Base-by-base conservation (phyloP, 441 rosid species). In the Eutrema salsugineum region DNA sequence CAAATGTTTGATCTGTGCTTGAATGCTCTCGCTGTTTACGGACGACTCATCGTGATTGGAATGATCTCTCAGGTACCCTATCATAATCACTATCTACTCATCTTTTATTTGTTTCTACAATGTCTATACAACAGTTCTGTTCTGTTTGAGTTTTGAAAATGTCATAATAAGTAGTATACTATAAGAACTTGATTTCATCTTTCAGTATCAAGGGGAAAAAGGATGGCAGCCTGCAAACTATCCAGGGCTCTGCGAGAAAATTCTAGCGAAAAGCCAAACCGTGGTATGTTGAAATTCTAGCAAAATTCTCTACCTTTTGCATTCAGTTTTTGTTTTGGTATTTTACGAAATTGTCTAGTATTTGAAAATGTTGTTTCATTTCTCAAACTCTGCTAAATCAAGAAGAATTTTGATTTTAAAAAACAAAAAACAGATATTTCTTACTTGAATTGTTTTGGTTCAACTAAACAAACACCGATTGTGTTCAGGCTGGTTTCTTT, bases 151-250 rank as follows among this genome's bases (percentile, higher is more conserved):
- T 8, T 39, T 48, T 48, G n/a, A 57, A 59, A 3, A 22, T 43
- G n/a, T 9, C 30, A 46, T n/a, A n/a, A n/a, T n/a, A 39, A 54
- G 20, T 64, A 47, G 17, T 36, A 8, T 36, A 36, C 54, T 5
- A 35, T 8, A 35, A 1, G 8, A 63, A 65, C 48, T 6, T 53
- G 55, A 54, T 24, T 69, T 70, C 16, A 55, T 57, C n/a, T 84
- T 15, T 73, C 85, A 95, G 99, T 95, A 95, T 81, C 98, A 93
- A 83, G 93, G 97, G 48, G 91, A 89, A 81, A 80, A 81, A 16
- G 97, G 99, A 81, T 95, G 99, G 99, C 75, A 51, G 42, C 98
- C 98, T 19, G 82, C 89, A 27, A 89, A 85, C 79, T 95, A 95
- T 75, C 85, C 91, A 24, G 99, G 97, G 60, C 84, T 95, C 5